Conservation (phyloP, 352 stramenopile species). For the Globisporangium cederbergense region DNA sequence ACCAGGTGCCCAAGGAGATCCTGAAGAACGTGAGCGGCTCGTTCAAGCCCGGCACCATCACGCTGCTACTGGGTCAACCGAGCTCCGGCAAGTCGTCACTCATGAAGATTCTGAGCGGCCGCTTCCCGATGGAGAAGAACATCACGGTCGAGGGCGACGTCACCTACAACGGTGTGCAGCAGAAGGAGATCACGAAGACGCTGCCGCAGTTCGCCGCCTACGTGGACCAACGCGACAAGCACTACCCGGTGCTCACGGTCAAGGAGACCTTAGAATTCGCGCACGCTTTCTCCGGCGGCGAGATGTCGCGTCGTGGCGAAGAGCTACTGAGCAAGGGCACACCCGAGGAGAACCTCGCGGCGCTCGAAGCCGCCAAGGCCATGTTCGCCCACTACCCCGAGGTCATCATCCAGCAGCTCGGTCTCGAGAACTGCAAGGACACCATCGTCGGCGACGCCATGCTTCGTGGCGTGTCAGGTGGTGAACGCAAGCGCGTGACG, state of each 20-base stretch:
- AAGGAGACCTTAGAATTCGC: slow-evolving; percentile 55
- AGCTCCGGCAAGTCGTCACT: background rate
- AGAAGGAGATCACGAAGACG: background rate
- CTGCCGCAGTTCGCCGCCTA: slow-evolving; percentile 26
- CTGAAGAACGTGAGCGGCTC: background rate
- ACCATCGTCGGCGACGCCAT: slow-evolving; percentile 31
- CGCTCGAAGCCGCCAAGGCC: slow-evolving; percentile 4
- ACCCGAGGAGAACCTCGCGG: slow-evolving; percentile 20
- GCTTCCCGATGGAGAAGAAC: background rate
- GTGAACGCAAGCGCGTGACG: slow-evolving; percentile 64
- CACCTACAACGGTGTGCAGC: background rate
- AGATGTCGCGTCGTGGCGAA: slow-evolving; percentile 14
- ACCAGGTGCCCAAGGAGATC: slow-evolving; percentile 1
- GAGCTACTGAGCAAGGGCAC: slow-evolving; percentile 29
- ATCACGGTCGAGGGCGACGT: background rate
- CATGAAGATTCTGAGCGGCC: background rate
- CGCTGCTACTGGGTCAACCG: background rate
- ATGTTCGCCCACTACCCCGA: slow-evolving; percentile 15
- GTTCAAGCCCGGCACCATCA: background rate
- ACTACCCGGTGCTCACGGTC: slow-evolving; percentile 69
- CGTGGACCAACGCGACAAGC: slow-evolving; percentile 65
- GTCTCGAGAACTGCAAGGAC: slow-evolving; percentile 8
- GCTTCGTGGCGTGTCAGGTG: slow-evolving; percentile 52
- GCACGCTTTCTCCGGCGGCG: slow-evolving; percentile 28
- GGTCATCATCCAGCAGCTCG: slow-evolving; percentile 11